Conservation (phyloP, 2,329 filamentous ascomycete species). For the Phyllosticta citribraziliensis region DNA sequence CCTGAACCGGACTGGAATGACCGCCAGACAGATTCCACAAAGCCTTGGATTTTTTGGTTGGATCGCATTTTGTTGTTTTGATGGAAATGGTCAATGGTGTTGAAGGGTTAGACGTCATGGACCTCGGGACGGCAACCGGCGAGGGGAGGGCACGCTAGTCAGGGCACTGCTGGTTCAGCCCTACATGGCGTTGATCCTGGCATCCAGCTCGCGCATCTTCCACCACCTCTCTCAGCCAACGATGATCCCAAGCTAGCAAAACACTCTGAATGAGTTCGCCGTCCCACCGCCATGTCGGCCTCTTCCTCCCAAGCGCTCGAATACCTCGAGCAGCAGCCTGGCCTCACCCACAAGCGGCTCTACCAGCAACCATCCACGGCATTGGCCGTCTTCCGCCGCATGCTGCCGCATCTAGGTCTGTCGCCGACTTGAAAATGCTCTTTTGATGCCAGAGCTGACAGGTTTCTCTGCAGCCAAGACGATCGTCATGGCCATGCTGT, state of each 20-base stretch:
- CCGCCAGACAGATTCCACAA: slow-evolving; percentile 50
- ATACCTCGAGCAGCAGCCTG: slow-evolving; percentile 85
- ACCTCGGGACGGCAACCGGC: background rate
- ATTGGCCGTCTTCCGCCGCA: slow-evolving; percentile 90
- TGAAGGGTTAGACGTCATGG: background rate
- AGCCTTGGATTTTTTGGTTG: background rate
- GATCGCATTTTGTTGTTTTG: background rate
- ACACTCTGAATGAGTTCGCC: slow-evolving; percentile 11
- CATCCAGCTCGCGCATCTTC: background rate
- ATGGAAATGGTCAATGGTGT: background rate
- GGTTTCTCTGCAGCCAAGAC: slow-evolving; percentile 59
- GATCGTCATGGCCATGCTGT: slow-evolving; percentile 91
- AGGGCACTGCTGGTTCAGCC: background rate
- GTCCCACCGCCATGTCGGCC: slow-evolving; percentile 39
- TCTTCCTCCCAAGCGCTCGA: slow-evolving; percentile 61
- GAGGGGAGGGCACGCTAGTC: background rate
- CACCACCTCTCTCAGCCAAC: slow-evolving; percentile 12
- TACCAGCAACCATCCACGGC: slow-evolving; percentile 95
- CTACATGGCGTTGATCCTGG: background rate
- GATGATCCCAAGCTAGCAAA: slow-evolving; percentile 22
- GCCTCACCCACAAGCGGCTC: slow-evolving; percentile 79
- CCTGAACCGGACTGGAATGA: slow-evolving; percentile 81
- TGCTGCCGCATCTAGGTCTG: slow-evolving; percentile 83
- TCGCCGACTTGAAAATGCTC: slow-evolving; percentile 5
- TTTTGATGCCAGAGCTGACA: background rate